Percentiles rank a stretch among this genome's conserved stretches.
phyloP scores from a whole-genome alignment of 169 alveolate genomes.

The Plasmodium coatneyi region DNA sequence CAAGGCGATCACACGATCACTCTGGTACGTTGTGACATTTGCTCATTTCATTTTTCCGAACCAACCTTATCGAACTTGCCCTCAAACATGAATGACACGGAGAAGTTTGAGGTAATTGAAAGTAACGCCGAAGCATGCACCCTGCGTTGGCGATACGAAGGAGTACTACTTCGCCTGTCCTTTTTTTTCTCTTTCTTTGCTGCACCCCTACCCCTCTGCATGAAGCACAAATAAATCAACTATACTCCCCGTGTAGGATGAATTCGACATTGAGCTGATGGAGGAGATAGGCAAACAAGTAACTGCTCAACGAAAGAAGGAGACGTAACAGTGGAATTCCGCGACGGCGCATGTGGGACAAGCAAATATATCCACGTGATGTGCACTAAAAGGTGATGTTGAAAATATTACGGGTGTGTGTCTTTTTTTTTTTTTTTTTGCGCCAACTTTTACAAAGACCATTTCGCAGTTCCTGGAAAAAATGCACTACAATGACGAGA shows the following conservation, averaged over 20 bases:
- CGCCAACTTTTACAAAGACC: constrained; percentile 47
- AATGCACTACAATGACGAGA: constrained; percentile 81
- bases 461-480: constrained; percentile 78
- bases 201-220: background rate
- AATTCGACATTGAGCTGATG: constrained; percentile 80
- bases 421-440: background rate
- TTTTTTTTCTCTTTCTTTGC: no score
- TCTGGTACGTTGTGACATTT: background rate
- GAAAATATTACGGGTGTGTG: background rate
- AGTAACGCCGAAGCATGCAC: background rate
- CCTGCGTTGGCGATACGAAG: background rate
- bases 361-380: background rate
- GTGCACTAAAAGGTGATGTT: background rate
- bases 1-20: background rate
- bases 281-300: constrained; percentile 81
- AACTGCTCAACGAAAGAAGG: background rate
- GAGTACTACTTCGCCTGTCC: background rate
- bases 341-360: background rate
- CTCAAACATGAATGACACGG: constrained; percentile 48
- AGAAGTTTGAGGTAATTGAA: constrained; percentile 52
- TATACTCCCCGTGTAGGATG: constrained; percentile 60
- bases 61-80: background rate
- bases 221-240: background rate
- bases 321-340: background rate
- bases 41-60: background rate